These are phyloP conservation scores for Fusarium brachygibbosum DNA, from an alignment of 2,329 filamentous ascomycete species.

Conservation along the genomic window DNA sequence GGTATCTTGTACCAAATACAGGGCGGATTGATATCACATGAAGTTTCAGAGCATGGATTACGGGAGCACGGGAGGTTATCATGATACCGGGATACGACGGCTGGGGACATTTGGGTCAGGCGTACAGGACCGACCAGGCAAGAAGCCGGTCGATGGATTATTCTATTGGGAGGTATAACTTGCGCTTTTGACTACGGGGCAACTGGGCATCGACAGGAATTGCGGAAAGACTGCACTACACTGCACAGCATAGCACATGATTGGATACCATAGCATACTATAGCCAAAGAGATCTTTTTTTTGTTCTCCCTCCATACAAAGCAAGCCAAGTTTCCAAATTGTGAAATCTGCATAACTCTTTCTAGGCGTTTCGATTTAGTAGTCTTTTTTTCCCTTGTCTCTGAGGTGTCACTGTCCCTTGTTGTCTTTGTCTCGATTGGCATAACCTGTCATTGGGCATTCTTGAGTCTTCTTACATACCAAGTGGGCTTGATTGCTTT, in stretches of 20 bases:
- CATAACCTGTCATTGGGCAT: conserved; percentile 13
- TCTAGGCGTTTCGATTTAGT: conserved; percentile 9
- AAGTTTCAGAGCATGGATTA: conserved; percentile 55
- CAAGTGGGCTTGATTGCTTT: conserved; percentile 35
- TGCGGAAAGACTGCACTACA: conserved; percentile 49
- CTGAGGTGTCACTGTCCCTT: conserved; percentile 11
- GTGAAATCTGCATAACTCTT: conserved; percentile 24
- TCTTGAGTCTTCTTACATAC: conserved; percentile 5
- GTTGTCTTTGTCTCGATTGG: conserved; percentile 11
- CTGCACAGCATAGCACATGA: conserved; percentile 48
- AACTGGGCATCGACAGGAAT: conserved; percentile 46
- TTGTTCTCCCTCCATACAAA: conserved; percentile 42
- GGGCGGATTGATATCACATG: conserved; percentile 51
- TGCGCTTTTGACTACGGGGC: conserved; percentile 39
- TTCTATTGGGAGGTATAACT: conserved; percentile 44
- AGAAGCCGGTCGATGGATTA: conserved; percentile 44
- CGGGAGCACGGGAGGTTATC: conserved; percentile 51
- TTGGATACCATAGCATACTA: conserved; percentile 50
- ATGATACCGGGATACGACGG: conserved; percentile 53
- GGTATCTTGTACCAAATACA: conserved; percentile 53
- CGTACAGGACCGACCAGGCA: conserved; percentile 48
- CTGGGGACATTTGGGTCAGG: conserved; percentile 44
- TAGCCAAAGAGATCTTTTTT: conserved; percentile 45
- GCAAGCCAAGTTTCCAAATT: conserved; percentile 26
- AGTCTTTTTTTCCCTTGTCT: neutral